A percentile compares a stretch with the other conserved stretches of the same genome.
phyloP scores from a whole-genome alignment of 2,329 filamentous ascomycete species.

The Zasmidium angulare region DNA sequence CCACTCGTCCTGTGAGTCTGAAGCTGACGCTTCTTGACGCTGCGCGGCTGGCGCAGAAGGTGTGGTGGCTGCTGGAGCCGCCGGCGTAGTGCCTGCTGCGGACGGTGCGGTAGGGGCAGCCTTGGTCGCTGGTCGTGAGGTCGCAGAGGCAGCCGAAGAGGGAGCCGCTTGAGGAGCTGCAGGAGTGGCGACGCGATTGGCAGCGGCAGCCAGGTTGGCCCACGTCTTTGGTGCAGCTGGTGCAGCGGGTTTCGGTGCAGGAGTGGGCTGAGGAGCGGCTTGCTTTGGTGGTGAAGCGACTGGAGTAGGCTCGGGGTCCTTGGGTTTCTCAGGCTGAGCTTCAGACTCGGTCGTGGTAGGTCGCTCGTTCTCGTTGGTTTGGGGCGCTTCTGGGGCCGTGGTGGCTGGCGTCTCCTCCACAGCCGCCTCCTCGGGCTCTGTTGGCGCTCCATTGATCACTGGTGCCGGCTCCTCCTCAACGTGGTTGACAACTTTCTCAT shows the following conservation, averaged over 20 bases:
- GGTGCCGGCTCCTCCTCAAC: constrained; percentile 23
- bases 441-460: constrained; percentile 33
- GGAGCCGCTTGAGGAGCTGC: constrained; percentile 38
- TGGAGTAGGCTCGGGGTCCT: constrained; percentile 58
- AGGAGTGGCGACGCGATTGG: constrained; percentile 45
- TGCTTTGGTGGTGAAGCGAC: constrained; percentile 40
- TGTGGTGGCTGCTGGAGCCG: constrained; percentile 31
- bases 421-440: constrained; percentile 41
- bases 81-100: constrained; percentile 32
- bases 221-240: constrained; percentile 62
- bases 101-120: constrained; percentile 46
- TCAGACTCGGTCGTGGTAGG: constrained; percentile 39
- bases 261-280: constrained; percentile 51
- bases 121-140: constrained; percentile 22
- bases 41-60: constrained; percentile 36
- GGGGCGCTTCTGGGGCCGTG: constrained; percentile 32
- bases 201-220: constrained; percentile 67
- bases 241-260: constrained; percentile 53
- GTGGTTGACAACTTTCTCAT: constrained; percentile 55
- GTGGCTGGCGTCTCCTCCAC: constrained; percentile 28
- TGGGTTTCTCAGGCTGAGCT: constrained; percentile 59
- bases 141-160: constrained; percentile 15
- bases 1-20: constrained; percentile 70
- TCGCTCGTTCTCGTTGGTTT: constrained; percentile 39
- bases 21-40: constrained; percentile 40